phyloP scores from a whole-genome alignment of 2,329 filamentous ascomycete genomes.

The Epichloe aotearoae region DNA sequence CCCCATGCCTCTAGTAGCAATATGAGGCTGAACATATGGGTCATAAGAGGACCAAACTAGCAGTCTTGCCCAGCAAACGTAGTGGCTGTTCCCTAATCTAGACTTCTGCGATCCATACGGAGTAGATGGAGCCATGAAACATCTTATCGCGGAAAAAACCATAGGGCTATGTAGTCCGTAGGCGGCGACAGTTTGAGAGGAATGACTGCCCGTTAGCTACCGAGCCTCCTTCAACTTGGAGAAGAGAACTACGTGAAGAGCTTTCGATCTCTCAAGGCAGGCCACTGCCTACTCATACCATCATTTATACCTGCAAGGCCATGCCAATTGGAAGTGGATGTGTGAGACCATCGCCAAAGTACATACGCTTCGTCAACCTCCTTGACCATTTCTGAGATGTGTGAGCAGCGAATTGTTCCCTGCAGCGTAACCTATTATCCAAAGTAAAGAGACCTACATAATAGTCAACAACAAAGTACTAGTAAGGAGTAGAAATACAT shows the following conservation, averaged over 20 bases:
- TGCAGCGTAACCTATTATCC: not conserved
- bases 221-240: not conserved
- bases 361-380: too few relatives aligned
- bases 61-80: not conserved
- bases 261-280: not conserved
- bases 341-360: not conserved
- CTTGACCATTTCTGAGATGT: not conserved
- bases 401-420: not conserved
- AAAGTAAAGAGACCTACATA: not conserved
- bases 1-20: constrained; percentile 12
- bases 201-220: not conserved
- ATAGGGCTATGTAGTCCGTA: not conserved
- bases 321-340: not conserved
- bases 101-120: not conserved
- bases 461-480: not conserved
- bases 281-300: not conserved
- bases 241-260: not conserved
- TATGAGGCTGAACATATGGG: not conserved
- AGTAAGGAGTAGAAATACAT: too few relatives aligned
- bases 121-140: not conserved
- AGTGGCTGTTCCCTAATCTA: not conserved
- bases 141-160: not conserved
- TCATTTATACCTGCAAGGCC: not conserved
- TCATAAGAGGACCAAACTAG: not conserved
- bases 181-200: not conserved